Base-by-base conservation (phyloP, 1,284 basidiomycete genomes). In the Pseudozyma flocculosa region DNA sequence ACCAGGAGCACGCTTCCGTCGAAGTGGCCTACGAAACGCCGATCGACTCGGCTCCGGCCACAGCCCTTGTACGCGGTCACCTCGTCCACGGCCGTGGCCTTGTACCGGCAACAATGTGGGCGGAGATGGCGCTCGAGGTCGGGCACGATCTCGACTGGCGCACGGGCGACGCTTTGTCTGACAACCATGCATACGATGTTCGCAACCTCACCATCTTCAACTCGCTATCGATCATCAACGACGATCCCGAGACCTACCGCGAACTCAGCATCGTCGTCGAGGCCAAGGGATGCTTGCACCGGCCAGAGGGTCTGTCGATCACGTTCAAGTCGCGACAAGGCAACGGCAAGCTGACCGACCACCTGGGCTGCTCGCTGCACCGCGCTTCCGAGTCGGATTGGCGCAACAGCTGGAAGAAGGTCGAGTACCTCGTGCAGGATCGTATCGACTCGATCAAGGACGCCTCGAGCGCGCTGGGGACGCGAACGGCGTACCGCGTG, bases 401-500 rank as follows among this genome's bases (percentile, higher is more conserved):
- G 32, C 7, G 32, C 7, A 36, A 7, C 19, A 14, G 19, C 29
- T 44, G 43, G 43, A 32, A 30, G n/a, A 19, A 24, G 32, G 32
- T 44, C 43, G 10, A 44, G 18, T 17, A 34, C 5, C 14, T 50
- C 3, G 23, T 63, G 8, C 29, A 34, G 8, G 49, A 43, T 14
- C 41, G 43, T 18, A 44, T 55, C 13, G 1, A 26, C 26, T 29
- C 15, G 18, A 40, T 63, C 43, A 39, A 45, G 19, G n/a, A 39
- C 21, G 36, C 42, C 1, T 55, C 43, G 29, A 54, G 58, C 36
- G 39, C 51, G 21, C 41, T 66, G 30, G 45, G 45, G 11, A 23
- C 48, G 2, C 40, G 39, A 22, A 39, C 61, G 11, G 26, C 57
- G 34, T 55, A 61, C 44, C 51, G 46, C 46, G 24, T 26, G 15